A percentile compares a stretch with the other conserved stretches of the same genome.
phyloP scores from a whole-genome alignment of 2,329 filamentous ascomycete species.

The Microsporum ferrugineum region DNA sequence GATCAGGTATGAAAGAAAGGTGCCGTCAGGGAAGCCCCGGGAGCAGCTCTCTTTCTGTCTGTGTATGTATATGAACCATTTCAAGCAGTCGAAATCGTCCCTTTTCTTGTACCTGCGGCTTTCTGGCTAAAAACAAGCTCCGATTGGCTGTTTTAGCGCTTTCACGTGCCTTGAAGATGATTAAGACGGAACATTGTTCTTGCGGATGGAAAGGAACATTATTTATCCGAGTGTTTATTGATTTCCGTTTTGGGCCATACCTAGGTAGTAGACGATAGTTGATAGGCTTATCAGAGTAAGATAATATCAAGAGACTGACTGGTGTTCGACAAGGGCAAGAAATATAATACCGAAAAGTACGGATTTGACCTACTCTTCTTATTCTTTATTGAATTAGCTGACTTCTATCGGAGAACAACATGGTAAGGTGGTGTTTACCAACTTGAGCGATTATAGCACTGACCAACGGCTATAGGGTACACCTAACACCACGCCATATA shows the following conservation, averaged over 20 bases:
- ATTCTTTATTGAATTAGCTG: too few relatives aligned
- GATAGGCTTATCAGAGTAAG: not conserved
- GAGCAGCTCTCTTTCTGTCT: not conserved
- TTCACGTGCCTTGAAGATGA: not conserved
- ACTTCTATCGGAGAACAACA: too few relatives aligned
- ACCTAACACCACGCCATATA: conserved; percentile 52
- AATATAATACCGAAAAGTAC: too few relatives aligned
- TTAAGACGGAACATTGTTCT: not conserved
- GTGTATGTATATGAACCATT: not conserved
- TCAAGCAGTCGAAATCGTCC: not conserved
- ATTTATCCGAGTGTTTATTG: not conserved
- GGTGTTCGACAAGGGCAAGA: too few relatives aligned
- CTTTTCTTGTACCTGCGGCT: not conserved
- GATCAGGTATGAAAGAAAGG: not conserved
- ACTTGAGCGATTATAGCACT: not conserved
- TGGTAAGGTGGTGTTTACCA: too few relatives aligned
- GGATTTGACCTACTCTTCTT: too few relatives aligned
- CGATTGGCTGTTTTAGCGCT: not conserved
- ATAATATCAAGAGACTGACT: not conserved
- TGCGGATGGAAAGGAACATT: not conserved
- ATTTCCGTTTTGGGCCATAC: not conserved
- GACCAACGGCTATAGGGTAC: conserved; percentile 19
- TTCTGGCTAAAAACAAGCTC: not conserved
- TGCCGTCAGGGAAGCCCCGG: not conserved
- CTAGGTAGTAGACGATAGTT: not conserved